Conservation (phyloP, 2,329 filamentous ascomycete genomes). For the Neonectria neomacrospora region DNA sequence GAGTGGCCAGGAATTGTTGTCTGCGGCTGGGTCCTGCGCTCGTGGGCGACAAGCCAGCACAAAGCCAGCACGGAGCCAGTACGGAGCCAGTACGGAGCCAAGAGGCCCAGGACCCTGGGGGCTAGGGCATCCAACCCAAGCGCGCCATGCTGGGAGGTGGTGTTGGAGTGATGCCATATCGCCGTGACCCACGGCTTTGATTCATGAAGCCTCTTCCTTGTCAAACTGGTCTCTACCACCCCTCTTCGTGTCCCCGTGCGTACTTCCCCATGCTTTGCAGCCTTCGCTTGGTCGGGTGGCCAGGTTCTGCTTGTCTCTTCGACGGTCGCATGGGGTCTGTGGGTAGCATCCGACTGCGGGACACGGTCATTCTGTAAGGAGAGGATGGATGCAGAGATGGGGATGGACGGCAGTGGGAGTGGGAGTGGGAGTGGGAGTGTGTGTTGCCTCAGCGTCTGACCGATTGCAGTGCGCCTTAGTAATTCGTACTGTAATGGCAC, state of each 20-base stretch:
- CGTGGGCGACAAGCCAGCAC: constrained; percentile 6
- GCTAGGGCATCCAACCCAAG: constrained; percentile 28
- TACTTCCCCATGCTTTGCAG: constrained; percentile 32
- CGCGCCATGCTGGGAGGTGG: constrained; percentile 36
- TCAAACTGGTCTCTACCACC: constrained; percentile 5
- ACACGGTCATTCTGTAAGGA: constrained; percentile 24
- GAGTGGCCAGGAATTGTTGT: constrained; percentile 18
- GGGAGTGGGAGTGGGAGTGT: background rate
- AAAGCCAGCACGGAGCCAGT: constrained; percentile 3
- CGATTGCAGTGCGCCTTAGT: background rate
- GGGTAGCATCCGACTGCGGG: constrained; percentile 38
- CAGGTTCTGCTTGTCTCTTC: constrained; percentile 29
- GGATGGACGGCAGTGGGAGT: constrained; percentile 3
- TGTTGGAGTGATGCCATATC: constrained; percentile 45
- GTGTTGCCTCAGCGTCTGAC: constrained; percentile 7
- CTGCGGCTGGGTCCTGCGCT: background rate
- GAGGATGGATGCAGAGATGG: constrained; percentile 32
- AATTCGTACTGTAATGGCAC: constrained; percentile 1
- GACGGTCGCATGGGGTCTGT: constrained; percentile 32
- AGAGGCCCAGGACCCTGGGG: constrained; percentile 7
- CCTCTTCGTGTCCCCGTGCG: constrained; percentile 16
- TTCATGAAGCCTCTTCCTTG: constrained; percentile 17
- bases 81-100: constrained; percentile 6
- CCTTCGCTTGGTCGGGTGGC: constrained; percentile 34
- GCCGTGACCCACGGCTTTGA: constrained; percentile 31